A percentile compares a stretch with the other conserved stretches of the same genome.
phyloP scores from a whole-genome alignment of 768 basidiomycete genomes.

The Chalciporus sphaerocephalus region DNA sequence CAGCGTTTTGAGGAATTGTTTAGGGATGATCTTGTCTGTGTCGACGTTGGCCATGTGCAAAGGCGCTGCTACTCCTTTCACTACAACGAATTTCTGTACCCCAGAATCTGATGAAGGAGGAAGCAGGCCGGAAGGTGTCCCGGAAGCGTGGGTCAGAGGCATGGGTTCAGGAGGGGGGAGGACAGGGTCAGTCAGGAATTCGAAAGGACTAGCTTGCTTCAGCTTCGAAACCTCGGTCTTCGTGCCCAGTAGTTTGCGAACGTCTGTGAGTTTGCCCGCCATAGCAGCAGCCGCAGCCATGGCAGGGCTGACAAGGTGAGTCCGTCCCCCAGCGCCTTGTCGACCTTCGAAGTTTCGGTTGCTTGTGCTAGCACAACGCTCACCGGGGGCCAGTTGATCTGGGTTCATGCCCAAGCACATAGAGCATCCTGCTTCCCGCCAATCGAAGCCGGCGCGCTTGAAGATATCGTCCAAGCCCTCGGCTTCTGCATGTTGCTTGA shows the following conservation, averaged over 20 bases:
- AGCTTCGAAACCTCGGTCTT: constrained; percentile 47
- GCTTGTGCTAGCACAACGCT: constrained; percentile 87
- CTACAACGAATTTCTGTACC: constrained; percentile 58
- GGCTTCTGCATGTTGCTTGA: constrained; percentile 87
- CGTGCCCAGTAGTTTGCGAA: constrained; percentile 65
- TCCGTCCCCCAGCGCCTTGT: constrained; percentile 82
- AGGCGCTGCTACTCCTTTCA: constrained; percentile 78
- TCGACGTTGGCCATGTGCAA: constrained; percentile 81
- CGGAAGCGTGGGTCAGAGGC: constrained; percentile 31
- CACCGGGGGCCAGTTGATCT: constrained; percentile 77
- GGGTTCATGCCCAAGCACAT: constrained; percentile 98
- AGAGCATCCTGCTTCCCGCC: constrained; percentile 93
- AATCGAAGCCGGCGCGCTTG: constrained; percentile 89
- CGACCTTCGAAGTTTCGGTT: constrained; percentile 94
- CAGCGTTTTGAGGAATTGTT: constrained; percentile 89
- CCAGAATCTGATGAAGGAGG: constrained; percentile 45
- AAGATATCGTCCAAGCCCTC: constrained; percentile 85
- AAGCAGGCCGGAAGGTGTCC: constrained; percentile 28
- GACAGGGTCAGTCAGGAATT: constrained; percentile 73
- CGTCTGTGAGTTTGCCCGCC: constrained; percentile 80
- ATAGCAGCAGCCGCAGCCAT: constrained; percentile 92
- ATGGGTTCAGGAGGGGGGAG: constrained; percentile 51
- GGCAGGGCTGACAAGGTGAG: constrained; percentile 84
- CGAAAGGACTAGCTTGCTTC: constrained; percentile 65
- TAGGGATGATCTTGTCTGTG: constrained; percentile 93